Conservation (phyloP, 2,329 filamentous ascomycete species). For the Podosphaera fusca region DNA sequence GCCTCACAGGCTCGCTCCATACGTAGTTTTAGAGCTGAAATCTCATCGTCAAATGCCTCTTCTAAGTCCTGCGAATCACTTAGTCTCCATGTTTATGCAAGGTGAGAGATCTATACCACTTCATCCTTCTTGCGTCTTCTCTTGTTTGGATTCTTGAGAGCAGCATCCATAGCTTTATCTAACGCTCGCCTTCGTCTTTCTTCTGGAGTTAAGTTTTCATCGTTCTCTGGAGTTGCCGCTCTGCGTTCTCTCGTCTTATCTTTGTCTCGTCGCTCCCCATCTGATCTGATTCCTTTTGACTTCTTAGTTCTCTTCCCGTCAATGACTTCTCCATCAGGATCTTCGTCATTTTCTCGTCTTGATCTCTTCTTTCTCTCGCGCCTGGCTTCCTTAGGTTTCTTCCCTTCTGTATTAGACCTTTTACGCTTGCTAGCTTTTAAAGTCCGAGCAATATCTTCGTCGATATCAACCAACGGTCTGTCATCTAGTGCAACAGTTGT, state of each 20-base stretch:
- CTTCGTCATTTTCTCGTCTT: constrained; percentile 22
- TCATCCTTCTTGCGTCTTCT: constrained; percentile 54
- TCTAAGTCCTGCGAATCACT: constrained; percentile 47
- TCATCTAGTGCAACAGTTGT: constrained; percentile 39
- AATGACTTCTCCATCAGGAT: constrained; percentile 25
- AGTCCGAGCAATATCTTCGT: constrained; percentile 39
- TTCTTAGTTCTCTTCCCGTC: constrained; percentile 27
- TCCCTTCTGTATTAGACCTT: constrained; percentile 38
- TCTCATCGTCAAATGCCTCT: constrained; percentile 70
- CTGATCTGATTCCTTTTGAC: constrained; percentile 20
- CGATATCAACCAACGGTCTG: constrained; percentile 36
- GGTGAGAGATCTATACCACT: constrained; percentile 34
- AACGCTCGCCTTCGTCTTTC: constrained; percentile 66
- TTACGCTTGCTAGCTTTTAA: constrained; percentile 43
- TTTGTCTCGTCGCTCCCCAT: constrained; percentile 16
- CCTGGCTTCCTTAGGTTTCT: constrained; percentile 42
- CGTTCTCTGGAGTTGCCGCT: constrained; percentile 41
- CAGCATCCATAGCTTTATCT: constrained; percentile 69
- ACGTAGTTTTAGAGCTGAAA: constrained; percentile 62
- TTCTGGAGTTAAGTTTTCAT: constrained; percentile 61
- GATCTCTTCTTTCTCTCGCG: constrained; percentile 50
- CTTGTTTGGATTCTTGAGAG: constrained; percentile 58
- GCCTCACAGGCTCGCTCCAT: constrained; percentile 81
- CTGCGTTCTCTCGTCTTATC: constrained; percentile 19
- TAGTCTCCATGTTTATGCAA: constrained; percentile 5